Conservation (phyloP, 345 rosid genomes). For the Dimocarpus longan region DNA sequence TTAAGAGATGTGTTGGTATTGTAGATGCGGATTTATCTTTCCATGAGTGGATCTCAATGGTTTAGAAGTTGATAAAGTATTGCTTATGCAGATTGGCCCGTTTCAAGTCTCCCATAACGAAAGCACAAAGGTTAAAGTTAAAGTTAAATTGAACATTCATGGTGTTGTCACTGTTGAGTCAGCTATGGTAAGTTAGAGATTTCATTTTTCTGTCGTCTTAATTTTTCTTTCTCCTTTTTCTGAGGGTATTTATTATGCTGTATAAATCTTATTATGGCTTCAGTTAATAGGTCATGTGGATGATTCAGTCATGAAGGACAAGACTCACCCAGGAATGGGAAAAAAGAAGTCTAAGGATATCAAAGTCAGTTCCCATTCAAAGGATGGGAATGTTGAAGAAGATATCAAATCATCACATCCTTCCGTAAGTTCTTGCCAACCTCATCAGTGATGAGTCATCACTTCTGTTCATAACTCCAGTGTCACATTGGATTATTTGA, state of each 20-base stretch:
- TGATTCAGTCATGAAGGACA: slow-evolving; percentile 24
- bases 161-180: slow-evolving; percentile 53
- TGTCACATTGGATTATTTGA: background rate
- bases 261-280: slow-evolving; percentile 21
- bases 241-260: background rate
- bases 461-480: background rate
- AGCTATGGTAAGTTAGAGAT: slow-evolving; percentile 38
- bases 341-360: slow-evolving; percentile 23
- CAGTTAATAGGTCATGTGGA: slow-evolving; percentile 43
- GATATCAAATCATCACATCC: slow-evolving; percentile 36
- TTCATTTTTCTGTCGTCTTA: background rate
- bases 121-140: slow-evolving; percentile 54
- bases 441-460: no score
- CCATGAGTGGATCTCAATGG: slow-evolving; percentile 10
- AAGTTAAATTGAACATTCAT: slow-evolving; percentile 51
- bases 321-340: slow-evolving; percentile 23
- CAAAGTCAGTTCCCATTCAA: slow-evolving; percentile 25
- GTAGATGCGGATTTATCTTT: background rate
- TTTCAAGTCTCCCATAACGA: slow-evolving; percentile 36
- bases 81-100: slow-evolving; percentile 55
- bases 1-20: background rate
- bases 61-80: slow-evolving; percentile 9
- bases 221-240: background rate
- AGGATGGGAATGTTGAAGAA: slow-evolving; percentile 31
- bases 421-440: slow-evolving; percentile 33